A percentile compares a stretch with the other conserved stretches of the same genome.
These are phyloP conservation scores for Lactarius psammicola DNA, from an alignment of 768 basidiomycete genomes.

Conservation along the genomic window DNA sequence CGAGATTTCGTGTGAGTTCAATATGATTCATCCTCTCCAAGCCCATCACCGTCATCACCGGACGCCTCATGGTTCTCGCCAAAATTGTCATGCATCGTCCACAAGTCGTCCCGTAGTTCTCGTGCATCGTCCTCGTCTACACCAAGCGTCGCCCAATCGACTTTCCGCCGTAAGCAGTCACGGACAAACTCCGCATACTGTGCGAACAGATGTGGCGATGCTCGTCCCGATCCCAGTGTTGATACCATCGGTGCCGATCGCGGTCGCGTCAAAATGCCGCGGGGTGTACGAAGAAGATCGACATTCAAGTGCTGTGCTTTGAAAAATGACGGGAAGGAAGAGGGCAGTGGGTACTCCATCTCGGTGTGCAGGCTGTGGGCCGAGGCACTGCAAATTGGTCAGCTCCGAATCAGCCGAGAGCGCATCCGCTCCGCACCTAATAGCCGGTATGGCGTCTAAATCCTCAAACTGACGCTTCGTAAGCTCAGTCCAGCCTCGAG, in stretches of 20 bases:
- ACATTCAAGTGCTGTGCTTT: constrained; percentile 23
- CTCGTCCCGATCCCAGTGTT: constrained; percentile 44
- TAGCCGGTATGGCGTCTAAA: constrained; percentile 40
- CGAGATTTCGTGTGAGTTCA: background rate
- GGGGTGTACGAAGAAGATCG: constrained; percentile 18
- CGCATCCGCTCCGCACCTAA: constrained; percentile 39
- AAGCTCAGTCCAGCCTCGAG: constrained; percentile 53
- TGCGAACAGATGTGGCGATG: constrained; percentile 44
- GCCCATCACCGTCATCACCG: background rate
- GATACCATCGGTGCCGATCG: constrained; percentile 24
- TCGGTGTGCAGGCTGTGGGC: constrained; percentile 43
- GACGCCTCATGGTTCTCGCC: constrained; percentile 8
- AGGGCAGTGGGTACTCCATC: constrained; percentile 56
- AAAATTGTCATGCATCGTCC: constrained; percentile 26
- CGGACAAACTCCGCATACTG: constrained; percentile 54
- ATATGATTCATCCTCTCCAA: constrained; percentile 22
- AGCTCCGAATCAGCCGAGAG: background rate
- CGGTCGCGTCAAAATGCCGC: constrained; percentile 8
- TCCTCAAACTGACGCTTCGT: constrained; percentile 40
- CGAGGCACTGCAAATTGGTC: background rate
- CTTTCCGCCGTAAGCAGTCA: constrained; percentile 34
- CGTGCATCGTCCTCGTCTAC: constrained; percentile 24
- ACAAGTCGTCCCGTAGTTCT: constrained; percentile 23
- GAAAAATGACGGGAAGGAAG: constrained; percentile 56
- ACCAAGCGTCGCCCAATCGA: constrained; percentile 22